These are phyloP conservation scores for Jatropha multifida DNA, from an alignment of 441 rosid genomes.

Conservation along the genomic window DNA sequence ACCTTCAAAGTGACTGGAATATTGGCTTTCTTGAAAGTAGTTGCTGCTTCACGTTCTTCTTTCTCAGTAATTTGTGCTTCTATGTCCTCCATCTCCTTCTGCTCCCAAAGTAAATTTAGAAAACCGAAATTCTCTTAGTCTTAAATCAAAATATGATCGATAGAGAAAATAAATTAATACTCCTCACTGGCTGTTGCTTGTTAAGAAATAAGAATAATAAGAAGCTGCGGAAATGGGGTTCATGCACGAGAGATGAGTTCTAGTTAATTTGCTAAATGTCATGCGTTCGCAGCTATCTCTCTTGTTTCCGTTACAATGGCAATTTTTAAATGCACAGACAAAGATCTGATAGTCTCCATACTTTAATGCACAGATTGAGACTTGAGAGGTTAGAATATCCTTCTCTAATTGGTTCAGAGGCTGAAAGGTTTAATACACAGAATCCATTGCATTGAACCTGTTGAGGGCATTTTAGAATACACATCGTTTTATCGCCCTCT, in stretches of 20 bases:
- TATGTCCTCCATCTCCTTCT: conserved; percentile 16
- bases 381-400: neutral
- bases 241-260: conserved; percentile 2
- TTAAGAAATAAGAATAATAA: neutral
- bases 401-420: neutral
- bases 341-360: no score
- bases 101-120: neutral
- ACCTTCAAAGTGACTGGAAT: conserved; percentile 48
- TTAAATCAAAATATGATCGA: no score
- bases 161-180: no score
- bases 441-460: no score
- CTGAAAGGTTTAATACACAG: neutral
- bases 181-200: neutral
- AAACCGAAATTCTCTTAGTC: no score
- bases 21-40: conserved; percentile 39
- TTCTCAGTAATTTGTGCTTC: conserved; percentile 30
- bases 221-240: neutral
- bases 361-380: no score
- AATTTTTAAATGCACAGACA: no score
- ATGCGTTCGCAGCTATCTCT: no score
- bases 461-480: no score
- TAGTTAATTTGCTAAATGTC: no score
- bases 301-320: no score
- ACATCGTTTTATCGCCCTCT: no score
- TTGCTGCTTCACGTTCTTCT: conserved; percentile 17